These are phyloP conservation scores for Trichoderma endophyticum DNA, from an alignment of 2,329 filamentous ascomycete genomes.

Conservation along the genomic window DNA sequence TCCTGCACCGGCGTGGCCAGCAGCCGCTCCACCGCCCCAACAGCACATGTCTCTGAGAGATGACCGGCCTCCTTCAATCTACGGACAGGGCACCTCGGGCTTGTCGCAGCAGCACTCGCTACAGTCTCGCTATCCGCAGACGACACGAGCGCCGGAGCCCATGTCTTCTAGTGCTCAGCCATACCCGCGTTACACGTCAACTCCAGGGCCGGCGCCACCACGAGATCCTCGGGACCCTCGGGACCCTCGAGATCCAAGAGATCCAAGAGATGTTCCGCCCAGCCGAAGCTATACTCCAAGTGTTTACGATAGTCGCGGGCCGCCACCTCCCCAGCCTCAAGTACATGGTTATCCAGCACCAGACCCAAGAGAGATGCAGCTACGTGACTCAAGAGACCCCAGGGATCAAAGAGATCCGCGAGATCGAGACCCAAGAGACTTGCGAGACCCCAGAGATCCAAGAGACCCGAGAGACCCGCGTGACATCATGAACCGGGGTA, in stretches of 20 bases:
- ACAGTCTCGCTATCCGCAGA: slow-evolving; percentile 38
- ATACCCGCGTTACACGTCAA: slow-evolving; percentile 44
- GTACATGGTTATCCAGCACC: slow-evolving; percentile 33
- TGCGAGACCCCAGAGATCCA: slow-evolving; percentile 35
- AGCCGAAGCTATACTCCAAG: slow-evolving; percentile 47
- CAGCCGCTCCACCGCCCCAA: slow-evolving; percentile 31
- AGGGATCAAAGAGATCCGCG: slow-evolving; percentile 29
- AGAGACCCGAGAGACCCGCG: slow-evolving; percentile 38
- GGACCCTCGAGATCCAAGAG: neutral
- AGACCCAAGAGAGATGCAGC: slow-evolving; percentile 35
- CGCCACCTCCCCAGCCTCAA: slow-evolving; percentile 31
- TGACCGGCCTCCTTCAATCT: slow-evolving; percentile 37
- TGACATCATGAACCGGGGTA: slow-evolving; percentile 42
- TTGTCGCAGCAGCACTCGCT: slow-evolving; percentile 35
- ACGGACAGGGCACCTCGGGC: slow-evolving; percentile 27
- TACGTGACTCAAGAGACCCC: slow-evolving; percentile 36
- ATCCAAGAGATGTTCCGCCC: slow-evolving; percentile 26
- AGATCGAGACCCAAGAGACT: slow-evolving; percentile 35
- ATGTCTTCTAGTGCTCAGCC: slow-evolving; percentile 38
- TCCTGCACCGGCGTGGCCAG: slow-evolving; percentile 33
- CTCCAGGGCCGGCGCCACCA: slow-evolving; percentile 40
- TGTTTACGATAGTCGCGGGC: slow-evolving; percentile 41
- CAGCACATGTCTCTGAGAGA: slow-evolving; percentile 38
- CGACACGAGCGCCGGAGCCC: slow-evolving; percentile 42
- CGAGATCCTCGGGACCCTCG: slow-evolving; percentile 39